These are phyloP conservation scores for Colletotrichum tofieldiae DNA, from an alignment of 2,329 filamentous ascomycete species.

Conservation along the genomic window DNA sequence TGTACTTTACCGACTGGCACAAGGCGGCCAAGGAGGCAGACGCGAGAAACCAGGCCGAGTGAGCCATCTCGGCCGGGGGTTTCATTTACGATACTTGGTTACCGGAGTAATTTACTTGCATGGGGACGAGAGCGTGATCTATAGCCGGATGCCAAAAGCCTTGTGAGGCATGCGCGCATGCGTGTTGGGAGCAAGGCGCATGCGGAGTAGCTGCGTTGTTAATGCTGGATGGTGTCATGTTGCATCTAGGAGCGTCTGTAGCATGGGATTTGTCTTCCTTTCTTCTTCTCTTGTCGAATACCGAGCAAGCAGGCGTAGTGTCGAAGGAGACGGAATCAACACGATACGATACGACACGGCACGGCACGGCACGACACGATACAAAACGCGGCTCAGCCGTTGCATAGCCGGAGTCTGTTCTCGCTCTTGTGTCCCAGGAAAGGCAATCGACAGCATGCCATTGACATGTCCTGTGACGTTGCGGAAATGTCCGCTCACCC, in stretches of 20 bases:
- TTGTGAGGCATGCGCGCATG: no score
- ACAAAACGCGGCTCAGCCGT: neutral
- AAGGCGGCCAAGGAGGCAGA: constrained; percentile 68
- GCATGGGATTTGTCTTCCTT: neutral
- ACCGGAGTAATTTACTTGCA: neutral
- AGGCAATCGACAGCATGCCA: constrained; percentile 5
- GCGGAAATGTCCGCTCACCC: constrained; percentile 10
- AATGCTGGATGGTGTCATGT: neutral
- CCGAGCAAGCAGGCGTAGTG: neutral
- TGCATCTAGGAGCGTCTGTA: constrained; percentile 11
- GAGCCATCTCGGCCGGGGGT: constrained; percentile 56
- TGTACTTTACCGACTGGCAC: constrained; percentile 69
- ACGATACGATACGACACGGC: neutral
- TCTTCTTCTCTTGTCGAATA: neutral
- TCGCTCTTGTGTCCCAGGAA: neutral
- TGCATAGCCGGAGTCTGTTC: neutral
- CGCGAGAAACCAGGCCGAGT: constrained; percentile 57
- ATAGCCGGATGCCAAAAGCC: neutral
- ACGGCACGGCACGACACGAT: neutral
- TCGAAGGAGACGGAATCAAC: neutral
- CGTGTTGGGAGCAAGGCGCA: neutral
- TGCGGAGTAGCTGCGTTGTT: neutral
- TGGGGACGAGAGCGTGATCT: constrained; percentile 1
- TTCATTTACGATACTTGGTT: neutral
- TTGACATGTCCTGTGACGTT: constrained; percentile 10